Base-by-base conservation (phyloP, 768 basidiomycete species). In the Phlegmacium glaucopus region DNA sequence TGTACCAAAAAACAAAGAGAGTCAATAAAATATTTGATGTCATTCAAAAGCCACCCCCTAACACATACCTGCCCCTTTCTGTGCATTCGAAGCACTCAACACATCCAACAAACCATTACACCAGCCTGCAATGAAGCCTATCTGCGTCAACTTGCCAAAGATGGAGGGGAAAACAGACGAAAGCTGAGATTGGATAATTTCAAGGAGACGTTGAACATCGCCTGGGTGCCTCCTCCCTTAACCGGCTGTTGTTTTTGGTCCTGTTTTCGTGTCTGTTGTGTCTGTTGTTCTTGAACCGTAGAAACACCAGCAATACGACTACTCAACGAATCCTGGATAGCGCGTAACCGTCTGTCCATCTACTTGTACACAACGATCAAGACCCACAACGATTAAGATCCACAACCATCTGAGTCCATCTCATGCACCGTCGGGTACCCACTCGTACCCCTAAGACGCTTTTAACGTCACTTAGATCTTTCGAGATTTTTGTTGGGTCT, bases 181-280 rank as follows among this genome's bases (percentile, higher is more conserved):
- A 42, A 83, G 54, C n/a, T 68, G 70, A 3, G 47, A 43, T 42
- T 69, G 64, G 35, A 79, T 60, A 12, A 64, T 72, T 25, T 70
- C 72, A 32, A 79, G 53, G 45, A 66, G 67, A 26, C 54, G 61
- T 25, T 62, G 44, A 6, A 74, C 55, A n/a, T 47, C 53, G n/a
- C n/a, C 6, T 51, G 45, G 29, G 42, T 42, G 18, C 39, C 47
- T 28, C 15, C 22, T 22, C 22, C 5, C 22, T 22, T 22, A 22
- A 22, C 22, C 22, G 22, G 22, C 22, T 22, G 2, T 22, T 22
- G 22, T 22, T 22, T 22, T 5, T 22, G 22, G 22, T 22, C 22
- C 22, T 22, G 22, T 22, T 22, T 9, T 11, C n/a, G 10, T 25
- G 18, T 30, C 17, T 32, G n/a, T n/a, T n/a, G n/a, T n/a, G n/a